Conservation (phyloP, 2,329 filamentous ascomycete genomes). For the Cyphellophora europaea region DNA sequence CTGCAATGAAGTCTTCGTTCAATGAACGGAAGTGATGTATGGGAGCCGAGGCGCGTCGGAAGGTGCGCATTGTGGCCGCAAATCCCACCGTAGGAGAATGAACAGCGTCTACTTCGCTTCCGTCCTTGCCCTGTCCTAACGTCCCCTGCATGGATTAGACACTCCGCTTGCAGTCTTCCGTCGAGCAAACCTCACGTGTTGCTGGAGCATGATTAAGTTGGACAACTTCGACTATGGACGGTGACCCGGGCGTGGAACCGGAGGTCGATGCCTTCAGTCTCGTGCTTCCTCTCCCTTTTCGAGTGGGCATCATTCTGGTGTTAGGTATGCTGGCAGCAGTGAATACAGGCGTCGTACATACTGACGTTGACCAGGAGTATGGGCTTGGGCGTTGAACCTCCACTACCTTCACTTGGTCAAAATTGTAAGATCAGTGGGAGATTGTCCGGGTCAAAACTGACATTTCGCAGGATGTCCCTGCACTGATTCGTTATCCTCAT, state of each 20-base stretch:
- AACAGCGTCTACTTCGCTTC: too few relatives aligned
- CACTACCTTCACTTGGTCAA: constrained; percentile 71
- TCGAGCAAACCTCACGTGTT: too few relatives aligned
- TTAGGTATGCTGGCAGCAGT: constrained; percentile 51
- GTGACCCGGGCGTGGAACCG: constrained; percentile 19
- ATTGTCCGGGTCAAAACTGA: constrained; percentile 10
- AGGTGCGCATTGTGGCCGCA: too few relatives aligned
- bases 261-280: constrained; percentile 74
- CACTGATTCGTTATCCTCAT: constrained; percentile 75
- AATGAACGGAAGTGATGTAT: too few relatives aligned
- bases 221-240: constrained; percentile 13
- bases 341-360: constrained; percentile 5
- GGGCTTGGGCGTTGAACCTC: constrained; percentile 90
- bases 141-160: too few relatives aligned
- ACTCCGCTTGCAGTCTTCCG: too few relatives aligned
- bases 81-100: too few relatives aligned
- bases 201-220: neutral
- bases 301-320: constrained; percentile 76
- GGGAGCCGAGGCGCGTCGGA: too few relatives aligned
- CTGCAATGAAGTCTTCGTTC: too few relatives aligned
- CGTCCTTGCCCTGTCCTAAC: too few relatives aligned
- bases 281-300: constrained; percentile 79
- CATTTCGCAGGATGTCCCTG: constrained; percentile 60
- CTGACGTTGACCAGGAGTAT: constrained; percentile 55
- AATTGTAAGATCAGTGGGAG: constrained; percentile 47